Conservation (phyloP, 148 eudicot species). For the Limonium bicolor region DNA sequence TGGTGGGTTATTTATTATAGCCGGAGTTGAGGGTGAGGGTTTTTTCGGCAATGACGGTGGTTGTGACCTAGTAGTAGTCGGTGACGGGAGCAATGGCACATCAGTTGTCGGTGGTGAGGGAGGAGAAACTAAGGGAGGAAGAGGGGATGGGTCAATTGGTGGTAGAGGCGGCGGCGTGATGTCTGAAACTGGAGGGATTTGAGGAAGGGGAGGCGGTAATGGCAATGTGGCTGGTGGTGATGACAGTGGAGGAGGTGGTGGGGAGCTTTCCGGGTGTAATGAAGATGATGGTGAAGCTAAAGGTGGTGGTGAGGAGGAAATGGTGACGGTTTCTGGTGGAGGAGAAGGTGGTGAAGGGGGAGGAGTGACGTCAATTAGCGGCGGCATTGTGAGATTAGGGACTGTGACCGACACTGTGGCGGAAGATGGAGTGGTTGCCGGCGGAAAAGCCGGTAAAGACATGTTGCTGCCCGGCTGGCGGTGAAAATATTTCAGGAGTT, state of each 20-base stretch:
- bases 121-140: too few species aligned
- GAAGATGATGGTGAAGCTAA: neutral
- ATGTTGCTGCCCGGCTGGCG: too few species aligned
- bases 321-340: neutral
- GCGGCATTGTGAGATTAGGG: neutral
- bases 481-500: neutral
- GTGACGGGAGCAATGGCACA: neutral
- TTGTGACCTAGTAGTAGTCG: neutral
- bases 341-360: neutral
- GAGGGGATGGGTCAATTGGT: too few species aligned
- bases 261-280: neutral
- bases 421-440: neutral
- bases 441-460: conserved; percentile 1
- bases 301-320: neutral
- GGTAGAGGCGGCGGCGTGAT: too few species aligned
- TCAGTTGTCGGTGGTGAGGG: too few species aligned
- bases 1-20: neutral
- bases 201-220: neutral
- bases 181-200: too few species aligned
- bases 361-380: neutral
- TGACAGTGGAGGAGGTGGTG: neutral
- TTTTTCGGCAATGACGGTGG: neutral
- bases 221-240: neutral
- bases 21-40: neutral
- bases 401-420: neutral